A percentile compares a stretch with the other conserved stretches of the same genome.
Evolutionary conservation across 73 alveolate species (phyloP).

Genomic region (Tetrahymena borealis): DNA sequence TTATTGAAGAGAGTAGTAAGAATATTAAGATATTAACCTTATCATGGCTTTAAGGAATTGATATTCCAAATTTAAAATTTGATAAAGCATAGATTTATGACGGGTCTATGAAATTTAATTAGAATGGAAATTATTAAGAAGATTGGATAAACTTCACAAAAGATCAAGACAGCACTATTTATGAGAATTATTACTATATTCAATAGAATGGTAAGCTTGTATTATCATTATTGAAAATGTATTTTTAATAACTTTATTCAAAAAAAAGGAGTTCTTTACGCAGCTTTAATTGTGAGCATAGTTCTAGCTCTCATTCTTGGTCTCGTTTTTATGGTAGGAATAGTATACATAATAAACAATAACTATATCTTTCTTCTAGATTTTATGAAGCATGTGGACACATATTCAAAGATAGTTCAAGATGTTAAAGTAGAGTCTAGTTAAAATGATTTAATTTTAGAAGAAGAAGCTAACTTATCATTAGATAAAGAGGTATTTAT

Average conservation of each 20-base stretch:
- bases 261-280: neutral
- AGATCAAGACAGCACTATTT: too few relatives aligned
- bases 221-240: neutral
- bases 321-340: neutral
- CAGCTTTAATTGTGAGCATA: neutral
- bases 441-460: neutral
- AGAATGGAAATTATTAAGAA: too few relatives aligned
- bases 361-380: neutral
- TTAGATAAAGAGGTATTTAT: neutral
- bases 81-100: too few relatives aligned
- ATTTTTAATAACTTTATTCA: neutral
- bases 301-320: neutral
- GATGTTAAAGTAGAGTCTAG: neutral
- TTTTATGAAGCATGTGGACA: neutral
- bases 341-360: neutral
- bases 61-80: too few relatives aligned
- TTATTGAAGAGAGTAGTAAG: neutral
- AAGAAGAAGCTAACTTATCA: neutral
- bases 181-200: too few relatives aligned
- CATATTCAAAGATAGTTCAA: neutral
- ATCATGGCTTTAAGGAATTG: too few relatives aligned
- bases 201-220: neutral
- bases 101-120: too few relatives aligned
- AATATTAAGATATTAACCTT: too few relatives aligned
- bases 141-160: too few relatives aligned